These are phyloP conservation scores for Pseudonitzschia multistriata DNA, from an alignment of 108 stramenopile genomes.

Conservation along the genomic window DNA sequence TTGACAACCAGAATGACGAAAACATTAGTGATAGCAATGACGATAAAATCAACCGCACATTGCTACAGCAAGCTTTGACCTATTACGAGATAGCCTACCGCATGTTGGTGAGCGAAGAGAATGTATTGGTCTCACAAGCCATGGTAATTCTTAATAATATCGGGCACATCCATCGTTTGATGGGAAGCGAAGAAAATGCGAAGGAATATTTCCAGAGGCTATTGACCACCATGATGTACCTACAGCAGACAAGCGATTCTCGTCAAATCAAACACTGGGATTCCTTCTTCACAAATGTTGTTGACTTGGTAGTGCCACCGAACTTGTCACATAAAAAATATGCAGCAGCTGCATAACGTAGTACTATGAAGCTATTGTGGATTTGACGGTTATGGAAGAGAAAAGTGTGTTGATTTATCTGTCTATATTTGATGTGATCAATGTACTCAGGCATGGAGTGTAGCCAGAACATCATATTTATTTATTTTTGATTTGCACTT, in stretches of 20 bases:
- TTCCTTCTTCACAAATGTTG: neutral
- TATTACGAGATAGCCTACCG: conserved; percentile 2
- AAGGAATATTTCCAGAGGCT: conserved; percentile 25
- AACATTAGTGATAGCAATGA: neutral
- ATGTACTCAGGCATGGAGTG: too few species aligned
- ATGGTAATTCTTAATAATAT: conserved; percentile 45
- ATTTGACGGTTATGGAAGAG: neutral
- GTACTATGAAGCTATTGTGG: neutral
- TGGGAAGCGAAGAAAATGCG: conserved; percentile 27
- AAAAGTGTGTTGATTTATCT: neutral
- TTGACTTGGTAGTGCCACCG: neutral
- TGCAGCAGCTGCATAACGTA: neutral
- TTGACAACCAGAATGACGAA: neutral
- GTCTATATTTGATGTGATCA: too few species aligned
- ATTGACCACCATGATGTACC: conserved; percentile 32
- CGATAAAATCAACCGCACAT: neutral
- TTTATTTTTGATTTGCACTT: too few species aligned
- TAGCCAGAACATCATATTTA: too few species aligned
- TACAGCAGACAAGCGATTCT: neutral
- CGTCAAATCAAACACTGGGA: conserved; percentile 2
- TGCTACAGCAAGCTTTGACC: neutral
- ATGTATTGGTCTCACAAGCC: neutral
- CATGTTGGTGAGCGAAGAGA: neutral
- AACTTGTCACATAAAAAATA: neutral
- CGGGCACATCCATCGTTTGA: conserved; percentile 26